Base-by-base conservation (phyloP, 805 yeast species). In the Pichia heedii region DNA sequence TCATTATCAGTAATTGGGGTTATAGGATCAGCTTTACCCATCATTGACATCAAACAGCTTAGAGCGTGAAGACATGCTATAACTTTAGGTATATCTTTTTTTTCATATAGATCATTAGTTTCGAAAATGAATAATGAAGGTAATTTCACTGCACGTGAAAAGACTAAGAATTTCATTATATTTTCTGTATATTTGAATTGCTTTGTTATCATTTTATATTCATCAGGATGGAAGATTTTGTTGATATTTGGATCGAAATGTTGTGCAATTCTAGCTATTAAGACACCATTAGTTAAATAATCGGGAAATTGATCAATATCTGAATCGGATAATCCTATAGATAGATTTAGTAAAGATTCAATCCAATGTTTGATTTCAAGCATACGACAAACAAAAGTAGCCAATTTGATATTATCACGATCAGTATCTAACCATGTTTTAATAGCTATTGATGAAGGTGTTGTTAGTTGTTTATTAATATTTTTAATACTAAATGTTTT, bases 121-220 rank as follows among this genome's bases (percentile, higher is more conserved):
- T 90, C 98, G 58, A 93, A 93, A 39, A 84, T 74, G 60, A 89
- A 93, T 43, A 88, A 71, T 44, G 85, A 89, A 0, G 97, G 98
- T 51, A 93, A 78, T 22, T 76, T 79, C 47, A 87, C 71, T 46
- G 68, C 74, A 44, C 76, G 81, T 26, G 87, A 67, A 44, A 90
- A 74, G 19, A 73, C 68, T 58, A 90, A 81, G 60, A 90, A 89
- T 20, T 79, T 70, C 54, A 87, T 86, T 57, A 93, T 90, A 58
- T 93, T 93, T 57, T 93, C 97, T 0, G 96, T 86, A 60, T 87
- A 96, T 49, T 84, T 79, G 68, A 86, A 93, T 58, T 87, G 89
- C 33, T 89, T 69, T 1, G 58, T 62, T 3, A 52, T 49, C 45
- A 57, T 67, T 36, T 57, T 60, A 57, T 56, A 60, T 42, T 50